Base-by-base conservation (phyloP, 179 eudicot genomes). In the Sideroxylon spinosum region DNA sequence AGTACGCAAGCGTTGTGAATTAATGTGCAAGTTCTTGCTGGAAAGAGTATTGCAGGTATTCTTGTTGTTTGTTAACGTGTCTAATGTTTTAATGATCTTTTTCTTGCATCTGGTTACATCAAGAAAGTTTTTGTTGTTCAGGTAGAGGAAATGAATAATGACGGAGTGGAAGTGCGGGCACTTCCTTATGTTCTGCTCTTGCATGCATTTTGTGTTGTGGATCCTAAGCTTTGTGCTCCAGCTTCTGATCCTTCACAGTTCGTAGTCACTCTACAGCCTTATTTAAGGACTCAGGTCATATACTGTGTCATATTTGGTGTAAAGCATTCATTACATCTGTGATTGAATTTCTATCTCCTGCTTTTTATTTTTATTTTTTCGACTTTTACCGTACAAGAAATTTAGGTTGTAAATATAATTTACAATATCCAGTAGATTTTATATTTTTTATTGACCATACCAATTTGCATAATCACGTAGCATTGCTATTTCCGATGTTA, bases 231-330 rank as follows among this genome's bases (percentile, higher is more conserved):
- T 55, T 96, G 99, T 87, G 93, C 92, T 73, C 99, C 99, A 65
- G 89, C 98, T 85, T 91, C 98, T 68, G 94, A 94, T 89, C 98
- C 99, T 76, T 91, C 99, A 64, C 94, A 96, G 85, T 96, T 96
- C 85, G 94, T 94, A 73, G 92, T 94, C 75, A 96, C 99, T 44
- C 85, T 96, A 81, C 98, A 96, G 85, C 98, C 99, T 71, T 96
- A 96, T 83, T 88, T 96, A 56, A 96, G 92, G 86, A 92, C 81
- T 86, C 99, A 94, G 98, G 99, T 96, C 64, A 81, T 50, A 56
- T 52, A 37, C 16, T 56, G 49, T 74, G 65, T 19, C 14, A 50
- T 66, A 49, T 66, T 66, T n/a, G 10, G 25, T 37, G 26, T 66
- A 12, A 22, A 57, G 29, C 70, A 53, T 3, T 7, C 19, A 19